phyloP scores from a whole-genome alignment of 495 filamentous ascomycete genomes.

The Penicillium coffeae region DNA sequence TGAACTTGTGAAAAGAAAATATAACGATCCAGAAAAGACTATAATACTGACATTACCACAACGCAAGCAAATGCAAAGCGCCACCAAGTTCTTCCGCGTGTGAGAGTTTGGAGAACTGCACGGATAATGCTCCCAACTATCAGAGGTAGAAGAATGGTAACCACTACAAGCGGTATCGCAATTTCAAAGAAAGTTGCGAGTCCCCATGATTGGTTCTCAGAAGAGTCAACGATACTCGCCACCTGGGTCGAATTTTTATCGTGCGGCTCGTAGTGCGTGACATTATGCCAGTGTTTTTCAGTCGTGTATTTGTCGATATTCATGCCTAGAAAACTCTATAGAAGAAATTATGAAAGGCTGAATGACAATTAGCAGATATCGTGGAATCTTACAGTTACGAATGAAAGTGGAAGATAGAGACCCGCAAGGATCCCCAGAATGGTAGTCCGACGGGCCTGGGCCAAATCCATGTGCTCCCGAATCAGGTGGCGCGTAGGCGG shows the following conservation, averaged over 20 bases:
- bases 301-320: neutral
- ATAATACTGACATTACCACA: no score
- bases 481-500: neutral
- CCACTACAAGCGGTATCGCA: neutral
- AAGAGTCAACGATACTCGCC: neutral
- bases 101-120: neutral
- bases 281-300: no score
- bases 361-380: neutral
- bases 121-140: neutral
- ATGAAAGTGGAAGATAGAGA: neutral
- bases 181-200: neutral
- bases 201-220: neutral
- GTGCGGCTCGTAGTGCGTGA: no score
- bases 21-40: no score
- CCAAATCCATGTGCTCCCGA: neutral
- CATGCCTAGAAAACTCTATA: neutral
- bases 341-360: no score
- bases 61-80: neutral
- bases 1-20: no score
- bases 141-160: neutral
- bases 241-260: no score
- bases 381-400: neutral
- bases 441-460: neutral
- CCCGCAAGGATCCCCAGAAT: neutral
- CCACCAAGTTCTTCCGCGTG: neutral